Evolutionary conservation across 768 basidiomycete species (phyloP).

Genomic region (Cystobasidium ongulense): DNA sequence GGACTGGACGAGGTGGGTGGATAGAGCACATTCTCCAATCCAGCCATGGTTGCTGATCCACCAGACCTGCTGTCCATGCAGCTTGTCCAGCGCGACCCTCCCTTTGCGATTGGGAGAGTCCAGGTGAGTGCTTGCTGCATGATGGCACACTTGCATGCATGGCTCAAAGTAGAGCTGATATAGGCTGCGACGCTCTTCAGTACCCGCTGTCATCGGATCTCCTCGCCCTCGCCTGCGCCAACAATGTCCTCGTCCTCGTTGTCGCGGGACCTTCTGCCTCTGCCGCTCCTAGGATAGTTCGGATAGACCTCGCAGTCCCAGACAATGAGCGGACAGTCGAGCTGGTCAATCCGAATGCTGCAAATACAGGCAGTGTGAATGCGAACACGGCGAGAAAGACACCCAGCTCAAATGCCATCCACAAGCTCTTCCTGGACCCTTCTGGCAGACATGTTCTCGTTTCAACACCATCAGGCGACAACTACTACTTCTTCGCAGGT

Average conservation of each 20-base stretch:
- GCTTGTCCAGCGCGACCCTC: conserved; percentile 28
- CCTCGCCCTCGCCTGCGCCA: conserved; percentile 41
- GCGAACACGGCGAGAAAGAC: background rate
- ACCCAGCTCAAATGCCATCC: conserved; percentile 46
- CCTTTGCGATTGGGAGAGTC: conserved; percentile 25
- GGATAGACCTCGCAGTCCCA: conserved; percentile 80
- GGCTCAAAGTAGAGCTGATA: background rate
- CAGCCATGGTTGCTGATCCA: background rate
- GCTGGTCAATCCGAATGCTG: conserved; percentile 56
- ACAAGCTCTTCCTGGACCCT: conserved; percentile 65
- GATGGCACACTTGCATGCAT: background rate
- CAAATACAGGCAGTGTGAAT: background rate
- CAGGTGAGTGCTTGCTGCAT: conserved; percentile 5
- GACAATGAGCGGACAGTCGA: conserved; percentile 67
- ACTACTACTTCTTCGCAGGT: conserved; percentile 70
- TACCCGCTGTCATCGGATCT: conserved; percentile 35
- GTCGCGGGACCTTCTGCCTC: conserved; percentile 5
- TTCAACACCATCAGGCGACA: conserved; percentile 79
- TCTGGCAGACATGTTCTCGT: conserved; percentile 82
- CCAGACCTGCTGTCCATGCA: background rate
- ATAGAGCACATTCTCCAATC: background rate
- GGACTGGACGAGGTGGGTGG: conserved; percentile 22
- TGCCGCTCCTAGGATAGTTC: conserved; percentile 52
- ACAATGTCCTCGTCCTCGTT: conserved; percentile 30
- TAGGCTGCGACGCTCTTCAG: background rate